Conservation (phyloP, 2,329 filamentous ascomycete genomes). For the Cladosporium oxysporum region DNA sequence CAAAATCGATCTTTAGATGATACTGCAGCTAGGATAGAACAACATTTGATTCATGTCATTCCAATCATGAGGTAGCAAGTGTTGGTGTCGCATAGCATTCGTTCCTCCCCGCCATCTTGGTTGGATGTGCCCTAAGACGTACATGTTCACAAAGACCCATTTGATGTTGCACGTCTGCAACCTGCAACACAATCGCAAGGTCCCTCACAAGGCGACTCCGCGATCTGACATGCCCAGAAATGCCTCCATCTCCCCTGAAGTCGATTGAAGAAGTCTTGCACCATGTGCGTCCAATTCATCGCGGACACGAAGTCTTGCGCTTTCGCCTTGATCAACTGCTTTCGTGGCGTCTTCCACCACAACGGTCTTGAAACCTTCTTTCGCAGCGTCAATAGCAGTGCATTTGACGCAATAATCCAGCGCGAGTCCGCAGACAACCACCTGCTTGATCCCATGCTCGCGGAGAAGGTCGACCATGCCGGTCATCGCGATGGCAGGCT, state of each 20-base stretch:
- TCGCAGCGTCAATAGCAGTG: slow-evolving; percentile 75
- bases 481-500: slow-evolving; percentile 59
- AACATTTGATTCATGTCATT: neutral
- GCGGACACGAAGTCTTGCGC: neutral
- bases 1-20: neutral
- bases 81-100: neutral
- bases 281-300: neutral
- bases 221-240: neutral
- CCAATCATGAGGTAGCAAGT: neutral
- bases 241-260: neutral
- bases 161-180: neutral
- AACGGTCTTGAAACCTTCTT: slow-evolving; percentile 74
- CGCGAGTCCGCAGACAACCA: slow-evolving; percentile 84
- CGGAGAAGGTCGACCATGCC: slow-evolving; percentile 63
- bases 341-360: slow-evolving; percentile 77
- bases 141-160: neutral
- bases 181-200: neutral
- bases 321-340: slow-evolving; percentile 62
- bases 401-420: slow-evolving; percentile 85
- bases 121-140: neutral
- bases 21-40: neutral
- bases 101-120: neutral
- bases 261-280: neutral
- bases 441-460: slow-evolving; percentile 66
- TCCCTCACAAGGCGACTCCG: neutral